Percentiles rank a stretch among this genome's conserved stretches.
Evolutionary conservation across 2,329 filamentous ascomycete species (phyloP).

Genomic region (Amylocarpus encephaloides): DNA sequence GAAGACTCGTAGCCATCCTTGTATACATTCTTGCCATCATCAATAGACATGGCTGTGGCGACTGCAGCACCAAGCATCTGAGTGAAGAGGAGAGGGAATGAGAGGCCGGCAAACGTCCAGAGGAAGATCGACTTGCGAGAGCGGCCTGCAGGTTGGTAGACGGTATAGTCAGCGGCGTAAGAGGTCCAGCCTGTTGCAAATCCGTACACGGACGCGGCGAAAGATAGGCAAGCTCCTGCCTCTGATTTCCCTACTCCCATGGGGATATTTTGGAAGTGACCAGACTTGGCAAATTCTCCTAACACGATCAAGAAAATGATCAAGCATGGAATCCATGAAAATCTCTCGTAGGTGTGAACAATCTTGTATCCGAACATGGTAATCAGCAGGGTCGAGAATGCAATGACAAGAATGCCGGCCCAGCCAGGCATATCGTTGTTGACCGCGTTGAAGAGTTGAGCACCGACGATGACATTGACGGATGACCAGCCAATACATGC

Average conservation of each 20-base stretch:
- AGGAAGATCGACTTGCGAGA: slow-evolving; percentile 58
- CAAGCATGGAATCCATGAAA: slow-evolving; percentile 65
- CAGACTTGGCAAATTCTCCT: slow-evolving; percentile 61
- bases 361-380: slow-evolving; percentile 71
- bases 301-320: slow-evolving; percentile 68
- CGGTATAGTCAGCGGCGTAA: slow-evolving; percentile 72
- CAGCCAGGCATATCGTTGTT: slow-evolving; percentile 63
- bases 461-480: slow-evolving; percentile 74
- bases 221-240: slow-evolving; percentile 56
- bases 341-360: slow-evolving; percentile 72
- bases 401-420: slow-evolving; percentile 70
- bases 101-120: slow-evolving; percentile 62
- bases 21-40: slow-evolving; percentile 50
- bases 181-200: slow-evolving; percentile 69
- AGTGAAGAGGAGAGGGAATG: slow-evolving; percentile 66
- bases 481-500: slow-evolving; percentile 70
- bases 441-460: slow-evolving; percentile 69
- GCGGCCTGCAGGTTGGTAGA: slow-evolving; percentile 63
- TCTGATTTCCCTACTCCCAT: slow-evolving; percentile 53
- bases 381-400: slow-evolving; percentile 59
- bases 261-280: slow-evolving; percentile 55
- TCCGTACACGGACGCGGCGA: slow-evolving; percentile 59
- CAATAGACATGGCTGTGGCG: slow-evolving; percentile 54
- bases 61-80: slow-evolving; percentile 67
- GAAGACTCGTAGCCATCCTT: slow-evolving; percentile 46